Evolutionary conservation across 148 eudicot species (phyloP).

Genomic region (Chenopodium suecicum): DNA sequence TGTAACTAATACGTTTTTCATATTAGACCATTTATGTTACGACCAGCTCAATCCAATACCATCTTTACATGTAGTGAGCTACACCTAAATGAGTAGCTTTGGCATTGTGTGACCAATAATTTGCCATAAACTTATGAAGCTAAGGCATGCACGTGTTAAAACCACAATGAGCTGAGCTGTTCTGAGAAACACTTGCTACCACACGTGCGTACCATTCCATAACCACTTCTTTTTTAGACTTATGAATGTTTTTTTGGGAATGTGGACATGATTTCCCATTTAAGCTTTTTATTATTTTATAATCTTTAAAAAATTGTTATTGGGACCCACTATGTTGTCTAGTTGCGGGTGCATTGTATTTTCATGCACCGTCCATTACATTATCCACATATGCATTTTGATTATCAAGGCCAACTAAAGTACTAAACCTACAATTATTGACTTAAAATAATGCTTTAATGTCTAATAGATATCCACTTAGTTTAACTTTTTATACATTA

Average conservation of each 20-base stretch:
- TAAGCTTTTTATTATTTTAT: too few relatives aligned
- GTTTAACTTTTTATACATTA: neutral
- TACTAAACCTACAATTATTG: neutral
- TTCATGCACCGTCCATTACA: neutral
- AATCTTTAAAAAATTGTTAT: too few relatives aligned
- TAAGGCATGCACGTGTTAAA: conserved; percentile 10
- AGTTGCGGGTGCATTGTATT: neutral
- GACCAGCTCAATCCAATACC: too few relatives aligned
- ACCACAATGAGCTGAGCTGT: neutral
- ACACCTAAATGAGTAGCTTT: too few relatives aligned
- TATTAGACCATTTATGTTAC: too few relatives aligned
- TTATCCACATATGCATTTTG: neutral
- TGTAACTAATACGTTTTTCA: too few relatives aligned
- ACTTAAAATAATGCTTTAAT: neutral
- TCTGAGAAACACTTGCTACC: neutral
- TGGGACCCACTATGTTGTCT: conserved; percentile 3
- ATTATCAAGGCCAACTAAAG: neutral
- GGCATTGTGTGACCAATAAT: too few relatives aligned
- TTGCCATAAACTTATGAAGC: neutral
- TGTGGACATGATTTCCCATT: neutral
- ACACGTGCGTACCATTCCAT: neutral
- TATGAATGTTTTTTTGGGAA: neutral
- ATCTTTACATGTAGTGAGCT: too few relatives aligned
- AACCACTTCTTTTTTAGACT: neutral
- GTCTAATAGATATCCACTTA: neutral